Conservation (phyloP, 441 rosid species). For the Breynia disticha region DNA sequence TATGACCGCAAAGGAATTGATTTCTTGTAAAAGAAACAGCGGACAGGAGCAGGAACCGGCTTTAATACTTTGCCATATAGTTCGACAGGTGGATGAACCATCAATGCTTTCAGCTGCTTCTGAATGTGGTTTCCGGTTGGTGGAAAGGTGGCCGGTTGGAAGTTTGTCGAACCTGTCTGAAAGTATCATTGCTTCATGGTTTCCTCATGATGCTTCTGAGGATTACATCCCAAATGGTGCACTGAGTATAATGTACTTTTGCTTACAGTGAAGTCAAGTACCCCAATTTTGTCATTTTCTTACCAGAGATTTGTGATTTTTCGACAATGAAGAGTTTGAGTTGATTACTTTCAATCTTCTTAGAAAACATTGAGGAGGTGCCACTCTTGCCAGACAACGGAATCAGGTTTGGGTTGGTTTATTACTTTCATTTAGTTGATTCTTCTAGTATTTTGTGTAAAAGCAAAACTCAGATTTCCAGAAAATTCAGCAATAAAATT, state of each 20-base stretch:
- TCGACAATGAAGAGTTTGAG: no score
- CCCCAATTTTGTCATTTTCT: no score
- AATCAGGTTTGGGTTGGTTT: no score
- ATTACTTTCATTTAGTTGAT: no score
- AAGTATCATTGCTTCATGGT: conserved; percentile 51
- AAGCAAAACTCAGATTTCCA: no score
- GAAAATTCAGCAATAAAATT: no score
- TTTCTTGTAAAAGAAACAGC: conserved; percentile 17
- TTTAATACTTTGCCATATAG: conserved; percentile 62
- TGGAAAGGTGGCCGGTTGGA: conserved; percentile 50
- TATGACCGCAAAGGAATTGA: conserved; percentile 59
- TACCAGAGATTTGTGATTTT: no score
- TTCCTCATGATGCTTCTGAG: conserved; percentile 23
- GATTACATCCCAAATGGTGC: conserved; percentile 42
- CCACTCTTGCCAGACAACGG: no score
- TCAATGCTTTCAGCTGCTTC: conserved; percentile 58
- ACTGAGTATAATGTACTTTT: conserved; percentile 65
- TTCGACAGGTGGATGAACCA: conserved; percentile 69
- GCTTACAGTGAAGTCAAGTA: conserved; percentile 1
- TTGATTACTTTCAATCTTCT: no score
- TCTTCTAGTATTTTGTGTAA: no score
- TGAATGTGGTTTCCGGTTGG: conserved; percentile 52
- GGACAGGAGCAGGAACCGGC: conserved; percentile 27
- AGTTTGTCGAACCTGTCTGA: conserved; percentile 15
- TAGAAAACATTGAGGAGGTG: no score